These are phyloP conservation scores for Parastagonospora avenae DNA, from an alignment of 2,329 filamentous ascomycete genomes.

Conservation along the genomic window DNA sequence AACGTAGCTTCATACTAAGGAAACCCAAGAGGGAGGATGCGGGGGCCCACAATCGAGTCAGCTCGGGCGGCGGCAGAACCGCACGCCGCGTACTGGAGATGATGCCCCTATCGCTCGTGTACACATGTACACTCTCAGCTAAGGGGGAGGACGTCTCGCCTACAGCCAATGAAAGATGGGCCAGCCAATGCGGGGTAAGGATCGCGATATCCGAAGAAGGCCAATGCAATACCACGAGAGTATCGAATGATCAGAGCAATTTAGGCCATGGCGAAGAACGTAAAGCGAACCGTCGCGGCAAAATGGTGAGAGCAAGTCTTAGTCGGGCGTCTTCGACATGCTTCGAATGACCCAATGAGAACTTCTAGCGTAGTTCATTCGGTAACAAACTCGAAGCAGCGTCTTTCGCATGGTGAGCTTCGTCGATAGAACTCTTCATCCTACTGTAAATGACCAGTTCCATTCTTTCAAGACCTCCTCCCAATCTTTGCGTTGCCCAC, in stretches of 20 bases:
- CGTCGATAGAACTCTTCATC: conserved; percentile 17
- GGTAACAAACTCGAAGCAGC: not conserved
- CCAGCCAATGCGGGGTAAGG: not conserved
- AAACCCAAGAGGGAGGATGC: not conserved
- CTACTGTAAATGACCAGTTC: conserved; percentile 43
- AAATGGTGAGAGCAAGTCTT: too few species aligned
- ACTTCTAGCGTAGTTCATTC: too few species aligned
- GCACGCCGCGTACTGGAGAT: not conserved
- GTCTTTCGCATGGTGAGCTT: too few species aligned
- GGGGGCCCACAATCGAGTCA: not conserved
- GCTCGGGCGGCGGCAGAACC: too few species aligned
- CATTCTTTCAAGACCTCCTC: conserved; percentile 43
- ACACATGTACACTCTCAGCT: too few species aligned
- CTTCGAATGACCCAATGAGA: too few species aligned
- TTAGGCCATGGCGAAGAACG: too few species aligned
- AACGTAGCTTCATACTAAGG: not conserved
- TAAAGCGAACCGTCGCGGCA: too few species aligned
- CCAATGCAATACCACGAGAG: too few species aligned
- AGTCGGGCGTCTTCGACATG: too few species aligned
- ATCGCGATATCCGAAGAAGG: too few species aligned
- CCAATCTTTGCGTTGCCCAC: conserved; percentile 37
- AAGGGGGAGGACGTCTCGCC: not conserved
- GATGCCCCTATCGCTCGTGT: not conserved
- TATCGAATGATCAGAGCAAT: too few species aligned
- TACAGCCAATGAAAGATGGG: not conserved